These are phyloP conservation scores for Rhinocladiella similis DNA, from an alignment of 2,329 filamentous ascomycete species.

Conservation along the genomic window DNA sequence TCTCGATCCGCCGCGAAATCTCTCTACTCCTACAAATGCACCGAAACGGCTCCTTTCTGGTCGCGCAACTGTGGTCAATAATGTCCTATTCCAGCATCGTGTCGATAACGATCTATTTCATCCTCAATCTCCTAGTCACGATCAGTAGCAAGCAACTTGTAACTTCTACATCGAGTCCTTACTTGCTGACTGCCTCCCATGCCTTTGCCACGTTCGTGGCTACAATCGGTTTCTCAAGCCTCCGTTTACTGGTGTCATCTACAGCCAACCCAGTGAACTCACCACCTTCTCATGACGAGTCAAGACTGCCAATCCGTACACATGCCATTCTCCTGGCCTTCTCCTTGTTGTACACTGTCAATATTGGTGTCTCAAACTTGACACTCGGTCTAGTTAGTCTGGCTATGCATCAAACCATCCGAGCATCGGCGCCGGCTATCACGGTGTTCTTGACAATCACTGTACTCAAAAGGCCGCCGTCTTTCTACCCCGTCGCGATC, in stretches of 20 bases:
- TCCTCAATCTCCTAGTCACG: slow-evolving; percentile 21
- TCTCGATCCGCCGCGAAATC: no score
- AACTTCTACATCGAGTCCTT: slow-evolving; percentile 7
- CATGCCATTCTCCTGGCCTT: slow-evolving; percentile 10
- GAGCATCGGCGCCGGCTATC: slow-evolving; percentile 20
- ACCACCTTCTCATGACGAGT: not conserved
- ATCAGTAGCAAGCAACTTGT: slow-evolving; percentile 15
- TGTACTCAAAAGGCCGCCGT: not conserved
- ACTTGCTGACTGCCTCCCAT: slow-evolving; percentile 16
- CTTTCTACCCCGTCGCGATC: not conserved
- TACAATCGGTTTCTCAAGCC: not conserved
- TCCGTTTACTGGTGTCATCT: not conserved
- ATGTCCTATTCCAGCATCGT: not conserved
- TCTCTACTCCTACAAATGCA: no score
- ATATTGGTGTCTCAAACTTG: slow-evolving; percentile 20
- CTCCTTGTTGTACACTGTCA: slow-evolving; percentile 20
- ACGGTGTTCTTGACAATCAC: slow-evolving; percentile 1
- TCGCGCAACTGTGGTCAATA: no score
- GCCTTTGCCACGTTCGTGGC: slow-evolving; percentile 11
- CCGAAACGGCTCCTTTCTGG: no score
- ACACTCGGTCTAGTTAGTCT: slow-evolving; percentile 18
- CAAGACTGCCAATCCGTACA: not conserved
- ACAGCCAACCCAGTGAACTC: not conserved
- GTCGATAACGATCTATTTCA: slow-evolving; percentile 11
- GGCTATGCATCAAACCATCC: slow-evolving; percentile 20